Percentiles rank a stretch among this genome's conserved stretches.
Conservation (phyloP, 768 basidiomycete species). For the Rhodocollybia butyracea region DNA sequence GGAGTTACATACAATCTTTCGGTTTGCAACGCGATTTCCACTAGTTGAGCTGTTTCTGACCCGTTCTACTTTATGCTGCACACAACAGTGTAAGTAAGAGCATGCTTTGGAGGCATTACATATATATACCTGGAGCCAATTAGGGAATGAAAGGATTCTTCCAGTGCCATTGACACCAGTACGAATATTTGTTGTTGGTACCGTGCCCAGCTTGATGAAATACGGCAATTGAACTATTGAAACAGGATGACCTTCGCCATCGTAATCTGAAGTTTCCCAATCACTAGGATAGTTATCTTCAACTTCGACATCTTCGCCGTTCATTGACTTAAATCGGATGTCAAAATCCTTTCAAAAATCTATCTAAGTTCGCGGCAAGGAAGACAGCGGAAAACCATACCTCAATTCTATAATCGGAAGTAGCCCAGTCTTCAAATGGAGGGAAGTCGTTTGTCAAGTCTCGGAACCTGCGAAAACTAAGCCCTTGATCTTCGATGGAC, state of each 20-base stretch:
- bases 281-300: conserved; percentile 4
- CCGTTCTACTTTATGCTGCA: background rate
- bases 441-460: conserved; percentile 47
- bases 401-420: conserved; percentile 20
- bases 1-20: background rate
- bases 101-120: background rate
- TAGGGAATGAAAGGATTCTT: conserved; percentile 3
- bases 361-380: background rate
- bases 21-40: background rate
- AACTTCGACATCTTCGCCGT: background rate
- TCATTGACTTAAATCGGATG: background rate
- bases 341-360: background rate
- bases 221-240: background rate
- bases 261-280: background rate
- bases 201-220: background rate
- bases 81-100: background rate
- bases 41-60: background rate
- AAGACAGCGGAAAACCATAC: background rate
- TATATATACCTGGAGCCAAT: conserved; percentile 5
- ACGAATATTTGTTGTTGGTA: background rate
- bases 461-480: conserved; percentile 17
- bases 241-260: background rate
- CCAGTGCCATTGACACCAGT: background rate
- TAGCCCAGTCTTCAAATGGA: conserved; percentile 71
- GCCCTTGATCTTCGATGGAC: conserved; percentile 9